Evolutionary conservation across 129 eudicot species (phyloP).

Genomic region (Centaurea solstitialis): DNA sequence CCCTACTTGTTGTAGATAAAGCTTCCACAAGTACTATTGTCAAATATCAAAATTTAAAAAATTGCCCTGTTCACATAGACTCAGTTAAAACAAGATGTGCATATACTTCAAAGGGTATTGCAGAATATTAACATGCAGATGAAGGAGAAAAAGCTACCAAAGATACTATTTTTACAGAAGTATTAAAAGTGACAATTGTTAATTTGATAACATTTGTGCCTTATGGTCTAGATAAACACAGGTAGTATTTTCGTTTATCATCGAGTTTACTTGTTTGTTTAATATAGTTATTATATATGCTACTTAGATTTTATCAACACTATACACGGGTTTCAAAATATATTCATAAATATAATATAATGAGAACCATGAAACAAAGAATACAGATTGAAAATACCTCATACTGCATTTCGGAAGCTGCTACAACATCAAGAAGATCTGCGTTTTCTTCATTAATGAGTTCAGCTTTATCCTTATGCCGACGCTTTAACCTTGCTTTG

Average conservation of each 20-base stretch:
- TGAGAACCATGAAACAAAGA: background rate
- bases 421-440: conserved; percentile 49
- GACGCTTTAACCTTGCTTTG: conserved; percentile 56
- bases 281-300: background rate
- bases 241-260: background rate
- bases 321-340: background rate
- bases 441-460: conserved; percentile 50
- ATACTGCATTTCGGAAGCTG: conserved; percentile 64
- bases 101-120: background rate
- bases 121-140: background rate
- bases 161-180: background rate
- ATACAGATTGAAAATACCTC: conserved; percentile 45
- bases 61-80: background rate
- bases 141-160: no score
- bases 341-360: background rate
- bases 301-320: conserved; percentile 44
- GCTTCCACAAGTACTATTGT: background rate
- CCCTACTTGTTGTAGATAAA: background rate
- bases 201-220: background rate
- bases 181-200: background rate
- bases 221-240: background rate
- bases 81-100: background rate
- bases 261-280: background rate
- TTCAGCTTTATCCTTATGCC: conserved; percentile 39
- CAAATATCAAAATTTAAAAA: background rate